These are phyloP conservation scores for Athelia psychrophila DNA, from an alignment of 1,284 basidiomycete genomes.

Conservation along the genomic window DNA sequence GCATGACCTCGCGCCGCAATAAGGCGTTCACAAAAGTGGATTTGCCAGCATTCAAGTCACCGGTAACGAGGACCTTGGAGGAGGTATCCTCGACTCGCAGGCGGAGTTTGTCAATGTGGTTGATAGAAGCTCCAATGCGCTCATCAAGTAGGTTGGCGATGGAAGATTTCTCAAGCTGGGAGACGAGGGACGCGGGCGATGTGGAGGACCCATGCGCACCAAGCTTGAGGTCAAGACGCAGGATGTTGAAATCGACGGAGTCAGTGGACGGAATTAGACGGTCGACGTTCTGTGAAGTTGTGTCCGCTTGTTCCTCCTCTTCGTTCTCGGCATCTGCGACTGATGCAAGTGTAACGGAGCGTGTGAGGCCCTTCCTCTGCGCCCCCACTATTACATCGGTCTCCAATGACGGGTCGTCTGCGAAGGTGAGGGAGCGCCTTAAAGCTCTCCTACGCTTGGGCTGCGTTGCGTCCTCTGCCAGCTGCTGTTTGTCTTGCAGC, in stretches of 20 bases:
- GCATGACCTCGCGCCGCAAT: constrained; percentile 88
- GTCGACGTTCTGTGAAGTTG: constrained; percentile 31
- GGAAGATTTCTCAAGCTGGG: constrained; percentile 88
- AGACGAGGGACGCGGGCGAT: constrained; percentile 79
- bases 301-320: constrained; percentile 25
- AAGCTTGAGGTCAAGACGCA: constrained; percentile 91
- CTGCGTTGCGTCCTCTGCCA: constrained; percentile 17
- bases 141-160: constrained; percentile 92
- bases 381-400: constrained; percentile 65
- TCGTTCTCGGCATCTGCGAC: constrained; percentile 41
- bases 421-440: constrained; percentile 77
- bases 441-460: constrained; percentile 33
- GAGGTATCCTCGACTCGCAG: constrained; percentile 89
- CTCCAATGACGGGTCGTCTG: constrained; percentile 69
- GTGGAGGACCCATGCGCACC: constrained; percentile 71
- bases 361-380: constrained; percentile 45
- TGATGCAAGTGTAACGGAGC: constrained; percentile 55
- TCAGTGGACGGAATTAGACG: constrained; percentile 40
- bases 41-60: constrained; percentile 98
- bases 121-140: constrained; percentile 74
- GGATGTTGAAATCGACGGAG: constrained; percentile 71
- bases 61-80: constrained; percentile 98
- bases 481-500: constrained; percentile 40
- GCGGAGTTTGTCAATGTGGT: constrained; percentile 85
- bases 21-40: constrained; percentile 98